phyloP scores from a whole-genome alignment of 2,329 filamentous ascomycete species.

The Exophiala oligosperma region DNA sequence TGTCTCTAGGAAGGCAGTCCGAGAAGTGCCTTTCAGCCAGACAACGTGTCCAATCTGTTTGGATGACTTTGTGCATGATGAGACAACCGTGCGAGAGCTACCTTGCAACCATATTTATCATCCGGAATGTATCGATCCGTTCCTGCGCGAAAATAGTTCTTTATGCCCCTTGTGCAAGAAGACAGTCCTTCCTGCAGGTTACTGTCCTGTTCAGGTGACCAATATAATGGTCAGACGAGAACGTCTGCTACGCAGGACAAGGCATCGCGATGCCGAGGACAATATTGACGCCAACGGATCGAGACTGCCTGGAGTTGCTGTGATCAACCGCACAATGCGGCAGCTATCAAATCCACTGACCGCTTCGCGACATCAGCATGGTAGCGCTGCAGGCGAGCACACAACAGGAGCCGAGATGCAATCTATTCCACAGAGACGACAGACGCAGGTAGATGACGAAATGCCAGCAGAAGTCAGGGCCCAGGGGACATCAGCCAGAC shows the following conservation, averaged over 20 bases:
- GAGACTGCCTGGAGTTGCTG: not conserved
- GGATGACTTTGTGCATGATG: slow-evolving; percentile 70
- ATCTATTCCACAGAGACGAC: not conserved
- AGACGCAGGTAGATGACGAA: slow-evolving; percentile 13
- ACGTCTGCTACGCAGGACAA: slow-evolving; percentile 57
- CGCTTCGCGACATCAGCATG: slow-evolving; percentile 1
- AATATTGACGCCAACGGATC: not conserved
- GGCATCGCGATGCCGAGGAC: slow-evolving; percentile 6
- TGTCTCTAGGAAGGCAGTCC: slow-evolving; percentile 1
- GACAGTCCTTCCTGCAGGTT: slow-evolving; percentile 70
- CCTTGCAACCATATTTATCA: slow-evolving; percentile 94
- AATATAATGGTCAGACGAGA: slow-evolving; percentile 86
- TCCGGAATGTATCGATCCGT: slow-evolving; percentile 85
- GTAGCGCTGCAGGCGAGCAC: slow-evolving; percentile 5
- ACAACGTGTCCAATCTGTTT: slow-evolving; percentile 88
- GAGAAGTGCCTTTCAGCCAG: slow-evolving; percentile 60
- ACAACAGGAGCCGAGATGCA: slow-evolving; percentile 5
- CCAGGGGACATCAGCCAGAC: slow-evolving; percentile 25
- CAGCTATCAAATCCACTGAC: slow-evolving; percentile 7
- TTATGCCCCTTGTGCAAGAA: slow-evolving; percentile 90
- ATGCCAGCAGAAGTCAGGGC: slow-evolving; percentile 25
- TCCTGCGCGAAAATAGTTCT: slow-evolving; percentile 74
- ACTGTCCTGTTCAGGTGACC: slow-evolving; percentile 67
- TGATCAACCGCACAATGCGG: slow-evolving; percentile 10
- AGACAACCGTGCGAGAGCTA: slow-evolving; percentile 77